These are phyloP conservation scores for Crinitomyces ghanaensis DNA, from an alignment of 805 yeast species.

Conservation along the genomic window DNA sequence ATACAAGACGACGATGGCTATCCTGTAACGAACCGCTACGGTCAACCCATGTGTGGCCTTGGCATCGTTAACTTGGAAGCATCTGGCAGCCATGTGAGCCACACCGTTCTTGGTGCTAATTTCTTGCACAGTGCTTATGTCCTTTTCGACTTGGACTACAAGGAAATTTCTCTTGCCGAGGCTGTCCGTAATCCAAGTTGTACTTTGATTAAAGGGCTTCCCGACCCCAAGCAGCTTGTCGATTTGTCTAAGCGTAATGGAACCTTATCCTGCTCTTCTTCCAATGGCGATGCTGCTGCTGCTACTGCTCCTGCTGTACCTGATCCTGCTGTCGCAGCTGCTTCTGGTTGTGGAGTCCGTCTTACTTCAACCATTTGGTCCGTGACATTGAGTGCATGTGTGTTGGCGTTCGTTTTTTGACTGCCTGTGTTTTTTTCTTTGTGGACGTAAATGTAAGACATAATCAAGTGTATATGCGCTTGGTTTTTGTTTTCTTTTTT, in stretches of 20 bases:
- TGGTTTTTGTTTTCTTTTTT: no score
- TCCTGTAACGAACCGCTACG: slow-evolving; percentile 3
- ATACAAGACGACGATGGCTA: slow-evolving; percentile 6
- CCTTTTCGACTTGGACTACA: slow-evolving; percentile 50
- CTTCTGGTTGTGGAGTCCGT: no score
- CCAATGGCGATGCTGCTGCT: slow-evolving; percentile 18
- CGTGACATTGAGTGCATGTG: no score
- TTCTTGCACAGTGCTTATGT: slow-evolving; percentile 53
- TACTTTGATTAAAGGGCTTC: no score
- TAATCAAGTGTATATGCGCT: no score
- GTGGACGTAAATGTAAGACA: no score
- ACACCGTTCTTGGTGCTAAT: slow-evolving; percentile 41
- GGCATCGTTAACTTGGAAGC: slow-evolving; percentile 5
- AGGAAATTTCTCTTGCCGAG: slow-evolving; percentile 44
- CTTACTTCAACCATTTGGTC: no score
- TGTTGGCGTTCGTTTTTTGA: no score
- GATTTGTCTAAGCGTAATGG: no score
- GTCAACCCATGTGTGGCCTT: slow-evolving; percentile 3
- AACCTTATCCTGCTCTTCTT: slow-evolving; percentile 12
- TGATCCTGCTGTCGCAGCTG: slow-evolving; percentile 1
- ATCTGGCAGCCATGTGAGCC: no score
- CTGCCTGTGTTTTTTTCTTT: no score
- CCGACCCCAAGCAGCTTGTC: no score
- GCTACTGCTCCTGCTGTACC: slow-evolving; percentile 6
- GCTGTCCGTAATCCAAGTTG: slow-evolving; percentile 25